phyloP scores from a whole-genome alignment of 1,284 basidiomycete genomes.

The Gomphus bonarii region DNA sequence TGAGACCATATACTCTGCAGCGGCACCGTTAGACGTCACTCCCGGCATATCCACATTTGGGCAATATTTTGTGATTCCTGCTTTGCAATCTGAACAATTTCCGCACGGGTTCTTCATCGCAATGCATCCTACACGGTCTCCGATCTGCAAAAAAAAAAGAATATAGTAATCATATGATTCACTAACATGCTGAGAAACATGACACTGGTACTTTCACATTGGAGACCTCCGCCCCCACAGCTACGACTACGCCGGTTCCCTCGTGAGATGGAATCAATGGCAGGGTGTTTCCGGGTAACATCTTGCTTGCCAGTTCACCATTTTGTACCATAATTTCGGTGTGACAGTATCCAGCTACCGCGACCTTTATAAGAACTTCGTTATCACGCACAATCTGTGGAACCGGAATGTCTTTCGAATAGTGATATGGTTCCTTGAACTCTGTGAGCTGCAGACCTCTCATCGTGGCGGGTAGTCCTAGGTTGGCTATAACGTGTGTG shows the following conservation, averaged over 20 bases:
- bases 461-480: not conserved
- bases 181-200: too few species aligned
- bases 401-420: not conserved
- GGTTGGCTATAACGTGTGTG: not conserved
- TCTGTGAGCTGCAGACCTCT: conserved; percentile 7
- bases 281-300: not conserved
- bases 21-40: conserved; percentile 19
- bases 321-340: conserved; percentile 6
- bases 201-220: not conserved
- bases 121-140: conserved; percentile 4
- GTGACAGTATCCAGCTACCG: conserved; percentile 10
- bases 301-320: conserved; percentile 1
- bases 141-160: not conserved
- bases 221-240: conserved; percentile 4
- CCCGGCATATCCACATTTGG: conserved; percentile 2
- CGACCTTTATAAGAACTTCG: conserved; percentile 10
- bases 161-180: too few species aligned
- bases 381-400: not conserved
- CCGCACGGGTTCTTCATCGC: conserved; percentile 4
- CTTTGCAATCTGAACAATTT: conserved; percentile 2
- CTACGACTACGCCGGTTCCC: conserved; percentile 1
- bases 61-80: not conserved
- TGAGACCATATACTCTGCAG: conserved; percentile 24
- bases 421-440: conserved; percentile 2
- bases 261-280: conserved; percentile 9